Evolutionary conservation across 2,329 filamentous ascomycete species (phyloP).

Genomic region (Bipolaris zeicola): DNA sequence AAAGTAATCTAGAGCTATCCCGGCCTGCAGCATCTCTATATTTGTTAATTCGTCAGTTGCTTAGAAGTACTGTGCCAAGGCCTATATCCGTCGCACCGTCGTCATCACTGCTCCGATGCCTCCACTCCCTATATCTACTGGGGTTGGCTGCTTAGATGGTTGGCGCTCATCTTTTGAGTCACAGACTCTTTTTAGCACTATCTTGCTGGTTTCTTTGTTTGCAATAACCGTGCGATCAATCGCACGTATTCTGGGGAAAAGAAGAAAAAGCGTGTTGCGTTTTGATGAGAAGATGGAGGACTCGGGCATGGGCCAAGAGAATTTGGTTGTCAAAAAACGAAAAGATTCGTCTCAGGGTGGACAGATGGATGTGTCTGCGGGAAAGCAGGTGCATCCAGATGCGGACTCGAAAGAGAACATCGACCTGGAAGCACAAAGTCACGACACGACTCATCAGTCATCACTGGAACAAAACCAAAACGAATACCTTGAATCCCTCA

Average conservation of each 20-base stretch:
- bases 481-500: slow-evolving; percentile 19
- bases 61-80: slow-evolving; percentile 27
- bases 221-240: slow-evolving; percentile 24
- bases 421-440: neutral
- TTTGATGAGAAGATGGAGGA: neutral
- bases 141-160: slow-evolving; percentile 20
- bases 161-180: slow-evolving; percentile 8
- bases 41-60: slow-evolving; percentile 27
- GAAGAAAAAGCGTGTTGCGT: slow-evolving; percentile 24
- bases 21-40: slow-evolving; percentile 37
- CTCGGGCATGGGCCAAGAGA: slow-evolving; percentile 1
- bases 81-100: slow-evolving; percentile 15
- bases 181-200: slow-evolving; percentile 18
- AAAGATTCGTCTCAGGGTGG: slow-evolving; percentile 8
- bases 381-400: neutral
- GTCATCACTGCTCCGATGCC: slow-evolving; percentile 35
- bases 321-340: neutral
- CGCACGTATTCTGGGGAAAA: slow-evolving; percentile 16
- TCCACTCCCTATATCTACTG: slow-evolving; percentile 30
- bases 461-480: slow-evolving; percentile 11
- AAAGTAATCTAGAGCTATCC: slow-evolving; percentile 26
- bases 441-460: neutral
- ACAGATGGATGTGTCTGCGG: neutral
- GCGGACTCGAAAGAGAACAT: neutral
- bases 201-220: slow-evolving; percentile 28